Evolutionary conservation across 2,329 filamentous ascomycete species (phyloP), one percentile per base, ranked within the genome.

Genomic region (Pseudonectria buxi): DNA sequence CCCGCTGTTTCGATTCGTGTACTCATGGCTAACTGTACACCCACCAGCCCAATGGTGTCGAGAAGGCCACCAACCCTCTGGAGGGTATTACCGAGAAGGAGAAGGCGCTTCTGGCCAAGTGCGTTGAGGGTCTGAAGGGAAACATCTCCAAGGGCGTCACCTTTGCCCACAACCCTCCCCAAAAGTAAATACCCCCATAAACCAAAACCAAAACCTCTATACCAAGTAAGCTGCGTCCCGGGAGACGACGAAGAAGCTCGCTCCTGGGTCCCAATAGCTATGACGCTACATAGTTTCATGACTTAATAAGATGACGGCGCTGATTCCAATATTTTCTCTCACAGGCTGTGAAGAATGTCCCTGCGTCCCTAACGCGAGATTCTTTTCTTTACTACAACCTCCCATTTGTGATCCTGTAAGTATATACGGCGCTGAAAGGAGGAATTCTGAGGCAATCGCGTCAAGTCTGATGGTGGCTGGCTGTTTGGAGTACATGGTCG

Each of bases 111-210:
- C 76, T 96, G 54, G 72, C 83, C 55, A 81, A 78, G 57, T 78
- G 76, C 62, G 74, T 85, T 61, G 71, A 77, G 53, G 90, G 83
- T 50, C 78, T 96, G 45, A 84, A 88, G 74, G 82, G 78, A 69
- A 96, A 96, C 72, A 95, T 98, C 62, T 69, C 78, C 58, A 95
- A 96, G 80, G 92, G 92, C 61, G 72, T 95, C 59, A 78, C 81
- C 61, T 98, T 96, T 62, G 82, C 82, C 65, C 75, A 85, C 72
- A 89, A 83, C 75, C 79, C 86, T 62, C 83, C 87, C 60, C 79
- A 87, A 78, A 89, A 89, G 85, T 89, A 79, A 86, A 63, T 56
- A 56, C 44, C 39, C 52, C 54, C 51, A 38, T 49, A 39, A 44
- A 39, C 37, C 30, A 43, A 30, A 37, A 14, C 36, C 31, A 28